Evolutionary conservation across 257 asterid species (phyloP).

Genomic region (Gentiana straminea): DNA sequence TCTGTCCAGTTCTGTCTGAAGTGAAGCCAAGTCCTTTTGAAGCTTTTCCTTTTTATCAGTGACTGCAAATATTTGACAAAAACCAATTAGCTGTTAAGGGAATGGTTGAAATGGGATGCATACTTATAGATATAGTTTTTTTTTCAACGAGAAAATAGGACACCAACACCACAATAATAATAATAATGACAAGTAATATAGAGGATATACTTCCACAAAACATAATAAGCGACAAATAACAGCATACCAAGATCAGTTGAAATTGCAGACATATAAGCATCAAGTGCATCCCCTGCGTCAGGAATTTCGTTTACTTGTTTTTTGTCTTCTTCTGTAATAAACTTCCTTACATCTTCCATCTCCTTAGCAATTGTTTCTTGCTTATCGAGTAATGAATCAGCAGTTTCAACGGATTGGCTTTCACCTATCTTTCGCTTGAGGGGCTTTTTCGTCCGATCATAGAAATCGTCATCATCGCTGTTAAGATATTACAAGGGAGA

Average conservation of each 20-base stretch:
- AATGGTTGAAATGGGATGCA: neutral
- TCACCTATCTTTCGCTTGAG: conserved; percentile 51
- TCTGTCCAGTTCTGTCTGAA: conserved; percentile 77
- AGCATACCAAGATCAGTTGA: conserved; percentile 83
- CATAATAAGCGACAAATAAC: no score
- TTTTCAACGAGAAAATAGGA: no score
- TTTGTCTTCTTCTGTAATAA: conserved; percentile 43
- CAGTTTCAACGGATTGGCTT: conserved; percentile 76
- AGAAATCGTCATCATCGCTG: conserved; percentile 94
- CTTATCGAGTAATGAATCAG: conserved; percentile 95
- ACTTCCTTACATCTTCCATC: conserved; percentile 55
- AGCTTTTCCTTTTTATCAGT: conserved; percentile 49
- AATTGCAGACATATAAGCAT: conserved; percentile 83
- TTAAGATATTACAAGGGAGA: neutral
- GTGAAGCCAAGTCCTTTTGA: conserved; percentile 45
- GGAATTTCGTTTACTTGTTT: conserved; percentile 24
- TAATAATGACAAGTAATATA: no score
- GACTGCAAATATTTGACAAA: conserved; percentile 33
- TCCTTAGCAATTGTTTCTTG: conserved; percentile 51
- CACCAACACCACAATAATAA: neutral
- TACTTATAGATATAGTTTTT: neutral
- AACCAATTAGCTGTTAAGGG: neutral
- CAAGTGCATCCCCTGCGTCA: conserved; percentile 88
- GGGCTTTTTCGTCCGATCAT: conserved; percentile 73
- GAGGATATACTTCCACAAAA: no score